A percentile compares a stretch with the other conserved stretches of the same genome.
These are phyloP conservation scores for Andrographis paniculata DNA, from an alignment of 305 asterid genomes.

Conservation along the genomic window DNA sequence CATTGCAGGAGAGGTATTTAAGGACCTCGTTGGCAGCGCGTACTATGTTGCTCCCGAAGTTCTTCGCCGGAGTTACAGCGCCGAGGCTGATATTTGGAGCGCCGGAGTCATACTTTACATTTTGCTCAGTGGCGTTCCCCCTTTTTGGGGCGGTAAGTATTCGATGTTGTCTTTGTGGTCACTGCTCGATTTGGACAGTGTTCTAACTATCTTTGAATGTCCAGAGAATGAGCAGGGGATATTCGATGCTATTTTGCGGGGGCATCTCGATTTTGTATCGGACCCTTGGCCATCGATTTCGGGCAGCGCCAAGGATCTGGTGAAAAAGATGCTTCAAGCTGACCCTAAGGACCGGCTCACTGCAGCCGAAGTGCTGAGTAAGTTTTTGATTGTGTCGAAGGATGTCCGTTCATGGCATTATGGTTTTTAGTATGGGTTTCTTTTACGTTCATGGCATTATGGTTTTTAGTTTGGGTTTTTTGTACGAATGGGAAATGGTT, in stretches of 20 bases:
- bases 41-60: constrained; percentile 96
- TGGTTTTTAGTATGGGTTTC: too few species aligned
- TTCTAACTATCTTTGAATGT: constrained; percentile 3
- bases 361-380: constrained; percentile 76
- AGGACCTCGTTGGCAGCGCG: constrained; percentile 90
- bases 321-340: constrained; percentile 82
- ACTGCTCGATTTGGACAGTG: not conserved
- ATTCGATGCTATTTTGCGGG: constrained; percentile 66
- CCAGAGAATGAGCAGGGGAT: constrained; percentile 81
- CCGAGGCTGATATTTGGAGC: constrained; percentile 94
- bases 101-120: constrained; percentile 88
- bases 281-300: constrained; percentile 96
- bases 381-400: constrained; percentile 9
- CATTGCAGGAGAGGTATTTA: constrained; percentile 63
- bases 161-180: too few species aligned
- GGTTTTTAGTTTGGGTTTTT: too few species aligned
- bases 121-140: constrained; percentile 85
- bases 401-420: not conserved
- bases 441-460: too few species aligned
- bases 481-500: not conserved
- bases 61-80: constrained; percentile 65
- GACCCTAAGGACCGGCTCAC: constrained; percentile 73
- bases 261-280: constrained; percentile 78
- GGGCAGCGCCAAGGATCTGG: constrained; percentile 88
- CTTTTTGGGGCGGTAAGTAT: constrained; percentile 89